Base-by-base conservation (phyloP, 176 grass and related monocot species). In the Oryza australiensis region DNA sequence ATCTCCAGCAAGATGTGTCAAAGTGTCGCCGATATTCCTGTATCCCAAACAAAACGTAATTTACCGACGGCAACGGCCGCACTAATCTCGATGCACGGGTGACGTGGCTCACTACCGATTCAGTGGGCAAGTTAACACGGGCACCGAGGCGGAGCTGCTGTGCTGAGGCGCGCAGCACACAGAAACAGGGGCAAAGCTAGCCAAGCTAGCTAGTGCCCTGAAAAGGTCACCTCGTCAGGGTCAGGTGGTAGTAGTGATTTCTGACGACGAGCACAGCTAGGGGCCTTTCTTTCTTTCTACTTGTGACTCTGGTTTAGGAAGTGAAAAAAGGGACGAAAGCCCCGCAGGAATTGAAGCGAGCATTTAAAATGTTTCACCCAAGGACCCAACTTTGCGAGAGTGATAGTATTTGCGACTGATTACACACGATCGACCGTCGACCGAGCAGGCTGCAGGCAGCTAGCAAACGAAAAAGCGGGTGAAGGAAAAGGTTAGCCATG, bases 271-370 rank as follows among this genome's bases (percentile, higher is more conserved):
- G 33, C 48, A 60, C n/a, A 22, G 20, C 64, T 33, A 42, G 49
- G 65, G 65, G 15, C 20, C 74, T 84, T 76, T 77, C 48, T 60
- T 70, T 65, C 65, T 84, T 76, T 84, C 73, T 60, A 77, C 64
- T 77, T 77, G 82, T 62, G 64, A 84, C 33, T 11, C 34, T n/a
- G 34, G 82, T 64, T 84, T 60, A 60, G 43, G 73, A 84, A 69
- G 32, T 55, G 62, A 29, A 55, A 46, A 15, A 9, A 55, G 18
- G 51, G 7, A 55, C 51, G 51, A 55, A 55, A 55, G 51, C 51
- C 51, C 2, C 12, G 51, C 51, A 55, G 51, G 35, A 8, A 37
- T 37, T 37, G 49, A 55, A 55, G 5, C 49, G 49, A 55, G 16
- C 49, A 22, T 55, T 48, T 15, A 55, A 55, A 55, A 55, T 53